Base-by-base conservation (phyloP, 768 basidiomycete species). In the Amylocystis lapponica region DNA sequence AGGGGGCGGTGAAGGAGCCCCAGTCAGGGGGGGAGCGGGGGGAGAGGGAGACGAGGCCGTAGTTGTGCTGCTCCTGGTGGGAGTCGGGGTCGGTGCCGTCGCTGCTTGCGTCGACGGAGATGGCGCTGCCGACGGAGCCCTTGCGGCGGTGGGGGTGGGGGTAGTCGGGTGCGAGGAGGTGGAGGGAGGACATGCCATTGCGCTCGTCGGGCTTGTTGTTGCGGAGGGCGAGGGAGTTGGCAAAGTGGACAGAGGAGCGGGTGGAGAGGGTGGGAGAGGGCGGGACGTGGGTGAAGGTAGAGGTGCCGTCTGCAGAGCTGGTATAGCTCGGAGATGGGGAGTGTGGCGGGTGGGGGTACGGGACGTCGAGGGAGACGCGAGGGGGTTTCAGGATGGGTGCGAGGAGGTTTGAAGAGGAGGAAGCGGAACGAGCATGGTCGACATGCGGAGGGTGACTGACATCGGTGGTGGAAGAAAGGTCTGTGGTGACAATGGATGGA, bases 261-360 rank as follows among this genome's bases (percentile, higher is more conserved):
- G 70, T 75, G 0, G 88, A 86, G 9, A 86, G 69, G 0, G 87
- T 88, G 1, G 87, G 88, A 0, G 87, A 90, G 0, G 87, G 86
- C 0, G 87, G 87, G 62, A 72, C 19, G 66, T 64, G 35, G 25
- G 32, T 56, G 27, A 17, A 26, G 27, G 61, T 14, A 30, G 26
- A 52, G 38, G 21, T 27, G 34, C 74, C 73, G n/a, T 72, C 67
- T 0, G 66, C 70, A 6, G 67, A 66, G 1, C 69, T 60, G 0
- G 62, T 53, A 13, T 62, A 39, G 43, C 68, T 68, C 6, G 64
- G 36, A 0, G 70, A 70, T 12, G 48, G 54, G 5, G 54, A 43
- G 25, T 45, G 2, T 17, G 48, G 35, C 16, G 47, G 33, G 14
- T 41, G 55, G 16, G 45, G 50, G 48, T 43, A 48, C 16, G 34